Evolutionary conservation across 1,139 yeast genomes (phyloP), one percentile per base, ranked within the genome.

Genomic region (Sugiyamaella novakii): DNA sequence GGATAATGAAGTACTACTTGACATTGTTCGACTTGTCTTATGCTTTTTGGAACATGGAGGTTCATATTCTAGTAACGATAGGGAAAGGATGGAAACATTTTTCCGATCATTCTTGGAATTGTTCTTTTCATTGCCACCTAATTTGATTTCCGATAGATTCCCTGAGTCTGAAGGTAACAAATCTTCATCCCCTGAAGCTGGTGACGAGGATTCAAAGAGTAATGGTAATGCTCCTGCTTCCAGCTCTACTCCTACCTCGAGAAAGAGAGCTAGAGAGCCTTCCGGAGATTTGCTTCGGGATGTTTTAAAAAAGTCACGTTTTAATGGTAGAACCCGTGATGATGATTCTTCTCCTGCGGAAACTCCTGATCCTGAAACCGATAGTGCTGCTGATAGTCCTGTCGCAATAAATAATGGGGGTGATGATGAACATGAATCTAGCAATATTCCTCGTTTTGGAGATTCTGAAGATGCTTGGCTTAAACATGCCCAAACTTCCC

Each of bases 31-130:
- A 53, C 75, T 92, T 56, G 78, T 87, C 7, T 78, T 80, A 53
- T 80, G 80, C n/a, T 89, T 82, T 64, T 75, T 92, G 56, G 78
- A 77, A 59, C 80, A 81, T 56, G 79, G 82, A 18, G 71, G 71
- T 11, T 78, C 84, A 21, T 91, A 87, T 65, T 88, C 97, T 0
- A 78, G 79, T 28, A 79, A 80, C 57, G 99, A 92, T 66, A 81
- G 91, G 55, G 94, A 85, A 53, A 81, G 84, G 60, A 75, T 92
- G 65, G 80, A 77, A 47, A 83, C 80, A 39, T 84, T 91, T 61
- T 75, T 89, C 69, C 80, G 79, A 60, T 79, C 82, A 7, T 91
- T 92, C 58, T 62, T 87, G 28, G 75, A 82, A 0, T 70, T 83
- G 49, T 87, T 87, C 65, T 89, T 87, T 65, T 80, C 82, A 14